Evolutionary conservation across 768 basidiomycete species (phyloP).

Genomic region (Sporobolomyces phaffii): DNA sequence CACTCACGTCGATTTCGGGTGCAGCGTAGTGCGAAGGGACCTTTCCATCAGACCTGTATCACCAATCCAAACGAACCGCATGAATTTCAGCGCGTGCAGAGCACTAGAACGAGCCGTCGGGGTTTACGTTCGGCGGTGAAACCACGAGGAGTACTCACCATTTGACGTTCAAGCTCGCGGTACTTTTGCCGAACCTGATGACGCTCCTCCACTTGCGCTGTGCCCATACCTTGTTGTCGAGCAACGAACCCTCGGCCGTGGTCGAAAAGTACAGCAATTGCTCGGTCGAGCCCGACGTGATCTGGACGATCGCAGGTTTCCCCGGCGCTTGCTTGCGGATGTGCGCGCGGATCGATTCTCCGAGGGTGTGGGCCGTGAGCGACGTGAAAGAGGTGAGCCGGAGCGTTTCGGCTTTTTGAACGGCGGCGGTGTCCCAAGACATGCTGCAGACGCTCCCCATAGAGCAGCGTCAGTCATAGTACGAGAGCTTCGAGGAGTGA

Average conservation of each 20-base stretch:
- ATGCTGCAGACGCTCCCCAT: not conserved
- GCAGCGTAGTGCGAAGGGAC: conserved; percentile 9
- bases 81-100: not conserved
- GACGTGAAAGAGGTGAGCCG: conserved; percentile 17
- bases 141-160: conserved; percentile 1
- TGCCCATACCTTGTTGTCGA: conserved; percentile 18
- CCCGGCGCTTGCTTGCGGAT: not conserved
- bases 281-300: conserved; percentile 2
- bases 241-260: not conserved
- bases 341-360: not conserved
- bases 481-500: no score
- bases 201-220: conserved; percentile 19
- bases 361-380: conserved; percentile 13
- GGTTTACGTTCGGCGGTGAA: no score
- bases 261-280: conserved; percentile 20
- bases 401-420: conserved; percentile 3
- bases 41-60: not conserved
- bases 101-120: not conserved
- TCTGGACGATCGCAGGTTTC: conserved; percentile 15
- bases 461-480: no score
- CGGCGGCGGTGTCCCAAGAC: conserved; percentile 11
- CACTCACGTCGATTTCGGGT: not conserved
- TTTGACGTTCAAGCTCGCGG: conserved; percentile 14
- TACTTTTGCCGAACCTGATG: conserved; percentile 20
- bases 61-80: not conserved